Evolutionary conservation across 805 yeast genomes (phyloP).

Genomic region (Citeromyces matritensis): DNA sequence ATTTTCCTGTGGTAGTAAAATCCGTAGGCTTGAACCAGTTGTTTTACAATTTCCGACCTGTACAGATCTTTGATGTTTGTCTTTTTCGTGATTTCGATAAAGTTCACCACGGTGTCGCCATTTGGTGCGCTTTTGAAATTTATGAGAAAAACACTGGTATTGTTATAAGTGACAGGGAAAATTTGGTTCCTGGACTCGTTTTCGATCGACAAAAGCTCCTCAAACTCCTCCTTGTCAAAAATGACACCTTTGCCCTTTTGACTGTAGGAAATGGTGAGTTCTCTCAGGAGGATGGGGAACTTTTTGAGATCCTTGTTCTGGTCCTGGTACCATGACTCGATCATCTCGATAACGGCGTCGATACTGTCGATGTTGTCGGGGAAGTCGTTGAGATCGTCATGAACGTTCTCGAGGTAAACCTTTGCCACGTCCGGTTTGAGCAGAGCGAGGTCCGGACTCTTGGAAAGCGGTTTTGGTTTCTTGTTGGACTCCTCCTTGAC

Average conservation of each 20-base stretch:
- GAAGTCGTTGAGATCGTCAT: conserved; percentile 7
- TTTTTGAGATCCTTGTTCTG: conserved; percentile 4
- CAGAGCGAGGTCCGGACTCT: neutral
- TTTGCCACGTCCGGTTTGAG: neutral
- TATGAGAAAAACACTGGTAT: conserved; percentile 12
- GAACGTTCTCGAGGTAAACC: conserved; percentile 7
- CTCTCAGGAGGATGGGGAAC: conserved; percentile 11
- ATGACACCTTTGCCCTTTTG: conserved; percentile 10
- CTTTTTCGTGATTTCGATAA: conserved; percentile 12
- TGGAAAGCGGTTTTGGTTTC: neutral
- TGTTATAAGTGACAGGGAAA: conserved; percentile 14
- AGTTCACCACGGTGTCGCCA: conserved; percentile 6
- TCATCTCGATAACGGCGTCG: conserved; percentile 14
- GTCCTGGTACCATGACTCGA: conserved; percentile 11
- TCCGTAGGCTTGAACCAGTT: conserved; percentile 15
- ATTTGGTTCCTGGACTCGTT: conserved; percentile 13
- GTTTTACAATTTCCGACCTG: conserved; percentile 11
- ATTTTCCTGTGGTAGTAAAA: conserved; percentile 12
- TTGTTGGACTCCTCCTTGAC: neutral
- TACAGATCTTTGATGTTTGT: conserved; percentile 10
- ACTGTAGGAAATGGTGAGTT: conserved; percentile 12
- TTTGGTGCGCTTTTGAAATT: conserved; percentile 10
- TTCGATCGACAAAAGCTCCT: conserved; percentile 7
- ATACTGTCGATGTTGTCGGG: conserved; percentile 10
- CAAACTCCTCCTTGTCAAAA: conserved; percentile 14